These are phyloP conservation scores for Phytophthora litchii DNA, from an alignment of 352 stramenopile genomes.

Conservation along the genomic window DNA sequence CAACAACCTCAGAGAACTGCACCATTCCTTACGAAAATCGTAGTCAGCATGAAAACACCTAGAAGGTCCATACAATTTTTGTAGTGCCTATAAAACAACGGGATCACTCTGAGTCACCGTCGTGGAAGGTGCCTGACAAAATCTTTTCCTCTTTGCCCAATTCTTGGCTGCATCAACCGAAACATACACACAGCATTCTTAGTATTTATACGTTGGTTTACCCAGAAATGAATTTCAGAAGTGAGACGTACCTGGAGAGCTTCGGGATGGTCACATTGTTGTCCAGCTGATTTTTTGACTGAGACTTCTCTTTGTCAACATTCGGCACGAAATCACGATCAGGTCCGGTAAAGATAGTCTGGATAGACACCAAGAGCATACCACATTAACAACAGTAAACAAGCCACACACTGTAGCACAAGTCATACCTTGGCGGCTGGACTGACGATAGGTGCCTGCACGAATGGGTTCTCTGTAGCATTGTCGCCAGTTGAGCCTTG, in stretches of 20 bases:
- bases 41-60: not conserved
- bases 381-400: constrained; percentile 1
- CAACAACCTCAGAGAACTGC: not conserved
- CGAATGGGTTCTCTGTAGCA: constrained; percentile 54
- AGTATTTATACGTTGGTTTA: not conserved
- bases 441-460: constrained; percentile 49
- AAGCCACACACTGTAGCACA: constrained; percentile 1
- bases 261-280: constrained; percentile 47
- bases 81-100: not conserved
- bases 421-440: constrained; percentile 28
- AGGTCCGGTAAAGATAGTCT: constrained; percentile 42
- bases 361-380: constrained; percentile 5
- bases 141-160: constrained; percentile 72
- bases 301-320: constrained; percentile 36
- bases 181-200: not conserved
- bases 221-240: not conserved
- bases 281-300: constrained; percentile 51
- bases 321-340: constrained; percentile 48
- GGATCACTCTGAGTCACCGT: constrained; percentile 64
- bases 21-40: not conserved
- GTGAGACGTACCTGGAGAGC: constrained; percentile 38
- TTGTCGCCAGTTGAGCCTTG: constrained; percentile 49
- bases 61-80: not conserved
- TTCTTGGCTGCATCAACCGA: constrained; percentile 39
- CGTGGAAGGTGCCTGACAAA: constrained; percentile 63